phyloP scores from a whole-genome alignment of 2,329 filamentous ascomycete species.

The Xylariaceae sp. region DNA sequence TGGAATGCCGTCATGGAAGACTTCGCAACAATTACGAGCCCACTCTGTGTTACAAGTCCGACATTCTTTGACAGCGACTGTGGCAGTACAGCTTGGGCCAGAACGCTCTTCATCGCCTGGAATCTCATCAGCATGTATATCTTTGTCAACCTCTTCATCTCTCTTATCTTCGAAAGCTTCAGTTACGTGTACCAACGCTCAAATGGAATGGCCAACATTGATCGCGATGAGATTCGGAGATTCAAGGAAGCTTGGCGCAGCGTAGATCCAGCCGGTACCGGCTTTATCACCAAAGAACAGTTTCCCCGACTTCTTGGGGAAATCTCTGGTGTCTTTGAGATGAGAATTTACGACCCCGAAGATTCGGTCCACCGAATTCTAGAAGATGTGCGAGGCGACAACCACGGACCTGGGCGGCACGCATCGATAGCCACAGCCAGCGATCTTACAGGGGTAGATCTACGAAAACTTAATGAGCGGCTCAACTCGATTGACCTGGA shows the following conservation, averaged over 20 bases:
- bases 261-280: constrained; percentile 85
- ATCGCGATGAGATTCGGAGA: constrained; percentile 86
- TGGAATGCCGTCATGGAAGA: constrained; percentile 99
- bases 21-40: constrained; percentile 73
- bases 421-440: constrained; percentile 50
- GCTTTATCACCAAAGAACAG: constrained; percentile 83
- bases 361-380: constrained; percentile 83
- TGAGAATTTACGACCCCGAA: constrained; percentile 91
- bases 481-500: constrained; percentile 69
- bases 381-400: constrained; percentile 69
- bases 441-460: constrained; percentile 60
- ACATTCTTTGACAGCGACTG: constrained; percentile 88
- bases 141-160: constrained; percentile 97
- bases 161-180: constrained; percentile 98
- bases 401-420: constrained; percentile 47
- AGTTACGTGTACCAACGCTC: constrained; percentile 98
- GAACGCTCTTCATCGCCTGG: constrained; percentile 89
- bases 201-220: constrained; percentile 85
- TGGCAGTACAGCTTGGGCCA: constrained; percentile 83
- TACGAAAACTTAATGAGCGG: constrained; percentile 70
- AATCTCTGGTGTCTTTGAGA: constrained; percentile 91
- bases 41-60: constrained; percentile 69
- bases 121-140: constrained; percentile 99
- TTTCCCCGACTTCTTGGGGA: constrained; percentile 88
- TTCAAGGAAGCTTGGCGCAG: constrained; percentile 99